Conservation (phyloP, 2,329 filamentous ascomycete species). For the Diaporthe helianthi region DNA sequence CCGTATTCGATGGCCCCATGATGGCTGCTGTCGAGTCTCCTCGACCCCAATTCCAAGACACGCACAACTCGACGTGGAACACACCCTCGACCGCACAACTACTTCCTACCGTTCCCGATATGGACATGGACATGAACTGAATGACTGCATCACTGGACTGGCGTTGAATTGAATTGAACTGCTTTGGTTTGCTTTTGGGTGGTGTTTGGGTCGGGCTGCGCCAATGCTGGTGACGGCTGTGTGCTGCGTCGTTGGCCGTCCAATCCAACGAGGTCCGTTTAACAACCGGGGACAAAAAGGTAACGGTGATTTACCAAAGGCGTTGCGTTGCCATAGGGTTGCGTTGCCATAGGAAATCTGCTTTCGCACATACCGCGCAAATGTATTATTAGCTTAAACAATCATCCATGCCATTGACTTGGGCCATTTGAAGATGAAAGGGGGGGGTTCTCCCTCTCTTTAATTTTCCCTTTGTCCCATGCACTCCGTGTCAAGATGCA, state of each 20-base stretch:
- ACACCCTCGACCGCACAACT: slow-evolving; percentile 16
- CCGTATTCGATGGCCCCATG: slow-evolving; percentile 62
- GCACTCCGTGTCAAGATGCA: background rate
- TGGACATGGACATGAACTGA: slow-evolving; percentile 49
- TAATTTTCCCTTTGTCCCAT: background rate
- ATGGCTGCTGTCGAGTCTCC: slow-evolving; percentile 58
- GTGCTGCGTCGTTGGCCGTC: slow-evolving; percentile 16
- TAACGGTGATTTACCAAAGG: slow-evolving; percentile 36
- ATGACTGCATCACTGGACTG: slow-evolving; percentile 35
- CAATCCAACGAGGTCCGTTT: background rate
- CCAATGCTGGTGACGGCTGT: slow-evolving; percentile 23
- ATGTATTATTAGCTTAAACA: slow-evolving; percentile 33
- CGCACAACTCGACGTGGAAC: slow-evolving; percentile 34
- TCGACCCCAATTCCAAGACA: slow-evolving; percentile 45
- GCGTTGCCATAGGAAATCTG: slow-evolving; percentile 42
- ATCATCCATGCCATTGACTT: slow-evolving; percentile 13
- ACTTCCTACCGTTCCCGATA: slow-evolving; percentile 37
- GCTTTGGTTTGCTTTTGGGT: slow-evolving; percentile 9
- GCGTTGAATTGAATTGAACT: slow-evolving; percentile 28
- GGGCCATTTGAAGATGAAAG: background rate
- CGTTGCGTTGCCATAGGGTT: too few relatives aligned
- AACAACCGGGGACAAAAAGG: slow-evolving; percentile 28
- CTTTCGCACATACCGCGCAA: slow-evolving; percentile 28
- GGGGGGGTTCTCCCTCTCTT: too few relatives aligned
- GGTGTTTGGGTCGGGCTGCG: slow-evolving; percentile 24